phyloP scores from a whole-genome alignment of 305 asterid genomes.

The Fraxinus ornus region DNA sequence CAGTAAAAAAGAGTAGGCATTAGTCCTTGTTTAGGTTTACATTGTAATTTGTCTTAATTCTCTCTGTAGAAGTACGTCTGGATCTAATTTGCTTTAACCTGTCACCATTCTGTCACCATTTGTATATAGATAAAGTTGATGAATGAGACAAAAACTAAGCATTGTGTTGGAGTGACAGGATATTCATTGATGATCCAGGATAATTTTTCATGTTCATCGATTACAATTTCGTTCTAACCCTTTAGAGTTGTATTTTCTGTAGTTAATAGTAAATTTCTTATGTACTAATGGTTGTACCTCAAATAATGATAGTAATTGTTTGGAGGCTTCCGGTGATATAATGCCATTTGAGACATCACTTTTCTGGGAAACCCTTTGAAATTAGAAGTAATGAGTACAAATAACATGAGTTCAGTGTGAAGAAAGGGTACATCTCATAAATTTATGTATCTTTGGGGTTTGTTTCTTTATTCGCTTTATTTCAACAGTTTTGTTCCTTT shows the following conservation, averaged over 20 bases:
- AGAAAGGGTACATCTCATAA: neutral
- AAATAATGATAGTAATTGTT: neutral
- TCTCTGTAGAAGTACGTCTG: neutral
- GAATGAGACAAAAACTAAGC: neutral
- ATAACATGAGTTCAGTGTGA: neutral
- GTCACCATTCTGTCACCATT: neutral
- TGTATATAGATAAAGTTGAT: neutral
- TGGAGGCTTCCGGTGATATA: neutral
- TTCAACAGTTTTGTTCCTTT: neutral
- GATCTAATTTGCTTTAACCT: neutral
- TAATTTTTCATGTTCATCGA: neutral
- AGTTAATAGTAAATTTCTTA: neutral
- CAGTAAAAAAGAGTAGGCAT: constrained; percentile 9
- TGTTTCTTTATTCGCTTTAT: neutral
- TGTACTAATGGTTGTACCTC: neutral
- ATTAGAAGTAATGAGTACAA: neutral
- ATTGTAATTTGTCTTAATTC: neutral
- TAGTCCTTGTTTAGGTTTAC: constrained; percentile 8
- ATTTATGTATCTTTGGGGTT: neutral
- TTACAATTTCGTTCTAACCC: neutral
- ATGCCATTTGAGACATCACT: neutral
- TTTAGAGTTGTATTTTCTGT: neutral
- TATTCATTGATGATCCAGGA: neutral
- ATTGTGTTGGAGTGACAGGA: constrained; percentile 1
- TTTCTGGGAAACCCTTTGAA: neutral